Conservation (phyloP, 2,329 filamentous ascomycete species). For the Lasiodiplodia hormozganensis region DNA sequence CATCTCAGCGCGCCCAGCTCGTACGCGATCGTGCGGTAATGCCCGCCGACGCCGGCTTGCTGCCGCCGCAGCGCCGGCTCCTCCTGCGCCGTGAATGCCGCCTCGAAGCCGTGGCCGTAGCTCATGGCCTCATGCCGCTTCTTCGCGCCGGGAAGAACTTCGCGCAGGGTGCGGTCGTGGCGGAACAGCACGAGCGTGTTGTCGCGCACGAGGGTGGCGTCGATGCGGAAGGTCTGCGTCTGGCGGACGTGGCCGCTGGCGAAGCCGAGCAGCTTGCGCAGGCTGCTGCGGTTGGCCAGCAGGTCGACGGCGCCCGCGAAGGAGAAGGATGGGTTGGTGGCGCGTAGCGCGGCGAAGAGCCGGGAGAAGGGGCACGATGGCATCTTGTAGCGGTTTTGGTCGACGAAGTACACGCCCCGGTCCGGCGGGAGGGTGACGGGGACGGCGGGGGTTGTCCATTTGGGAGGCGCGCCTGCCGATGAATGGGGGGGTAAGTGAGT, state of each 20-base stretch:
- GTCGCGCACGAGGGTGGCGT: constrained; percentile 41
- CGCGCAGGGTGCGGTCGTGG: constrained; percentile 35
- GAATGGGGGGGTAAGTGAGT: too few species aligned
- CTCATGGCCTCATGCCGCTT: too few species aligned
- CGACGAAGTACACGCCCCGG: constrained; percentile 31
- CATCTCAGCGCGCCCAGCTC: constrained; percentile 36
- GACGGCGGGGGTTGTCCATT: too few species aligned
- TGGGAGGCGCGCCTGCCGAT: too few species aligned
- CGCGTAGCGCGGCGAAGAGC: constrained; percentile 11
- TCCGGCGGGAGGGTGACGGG: too few species aligned
- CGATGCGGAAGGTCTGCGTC: constrained; percentile 38
- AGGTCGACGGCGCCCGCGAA: constrained; percentile 35
- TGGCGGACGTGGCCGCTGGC: too few species aligned
- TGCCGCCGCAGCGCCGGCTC: too few species aligned
- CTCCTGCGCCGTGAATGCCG: neutral
- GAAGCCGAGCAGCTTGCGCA: constrained; percentile 37
- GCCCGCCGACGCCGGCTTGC: too few species aligned
- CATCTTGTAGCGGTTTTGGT: constrained; percentile 40
- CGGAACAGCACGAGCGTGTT: constrained; percentile 46
- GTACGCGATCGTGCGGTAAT: constrained; percentile 34
- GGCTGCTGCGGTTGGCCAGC: constrained; percentile 41
- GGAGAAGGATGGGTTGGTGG: constrained; percentile 27
- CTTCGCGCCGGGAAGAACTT: constrained; percentile 11
- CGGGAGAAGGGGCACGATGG: constrained; percentile 38
- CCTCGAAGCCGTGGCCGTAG: constrained; percentile 42